phyloP scores from a whole-genome alignment of 345 rosid species.

The Rhodamnia rubescens region DNA sequence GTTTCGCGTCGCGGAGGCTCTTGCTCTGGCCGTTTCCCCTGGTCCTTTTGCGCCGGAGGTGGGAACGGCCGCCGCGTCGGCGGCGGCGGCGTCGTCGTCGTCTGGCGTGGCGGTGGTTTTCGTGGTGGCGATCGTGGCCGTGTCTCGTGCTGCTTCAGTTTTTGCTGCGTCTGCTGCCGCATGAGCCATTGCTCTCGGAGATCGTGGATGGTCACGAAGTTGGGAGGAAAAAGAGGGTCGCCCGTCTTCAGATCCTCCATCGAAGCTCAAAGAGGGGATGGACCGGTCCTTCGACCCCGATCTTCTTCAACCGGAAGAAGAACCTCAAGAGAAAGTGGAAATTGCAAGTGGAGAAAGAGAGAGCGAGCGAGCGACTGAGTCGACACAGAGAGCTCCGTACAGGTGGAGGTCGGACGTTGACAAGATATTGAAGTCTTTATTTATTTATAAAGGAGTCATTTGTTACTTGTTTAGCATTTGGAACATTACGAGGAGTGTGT shows the following conservation, averaged over 20 bases:
- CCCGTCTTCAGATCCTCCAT: constrained; percentile 6
- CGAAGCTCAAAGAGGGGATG: neutral
- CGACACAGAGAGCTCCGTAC: neutral
- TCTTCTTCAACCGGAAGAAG: neutral
- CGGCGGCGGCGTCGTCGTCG: neutral
- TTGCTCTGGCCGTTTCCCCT: neutral
- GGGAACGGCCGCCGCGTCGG: neutral
- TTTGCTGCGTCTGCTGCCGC: neutral
- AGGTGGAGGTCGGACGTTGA: neutral
- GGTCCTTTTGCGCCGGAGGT: neutral
- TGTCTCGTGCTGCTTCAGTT: neutral
- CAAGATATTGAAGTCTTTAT: neutral
- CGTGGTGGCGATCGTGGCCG: neutral
- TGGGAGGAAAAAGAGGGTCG: constrained; percentile 2
- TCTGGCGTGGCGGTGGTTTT: neutral
- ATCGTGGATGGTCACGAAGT: constrained; percentile 12
- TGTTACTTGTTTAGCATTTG: too few relatives aligned
- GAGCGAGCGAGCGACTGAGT: neutral
- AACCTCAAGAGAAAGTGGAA: neutral
- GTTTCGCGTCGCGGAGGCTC: neutral
- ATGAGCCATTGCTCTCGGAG: constrained; percentile 8
- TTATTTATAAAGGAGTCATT: neutral
- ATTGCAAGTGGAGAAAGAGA: neutral
- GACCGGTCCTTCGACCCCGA: neutral
- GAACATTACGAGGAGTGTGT: too few relatives aligned